Conservation (phyloP, 163 green algal genomes). For the Volvox carteri region DNA sequence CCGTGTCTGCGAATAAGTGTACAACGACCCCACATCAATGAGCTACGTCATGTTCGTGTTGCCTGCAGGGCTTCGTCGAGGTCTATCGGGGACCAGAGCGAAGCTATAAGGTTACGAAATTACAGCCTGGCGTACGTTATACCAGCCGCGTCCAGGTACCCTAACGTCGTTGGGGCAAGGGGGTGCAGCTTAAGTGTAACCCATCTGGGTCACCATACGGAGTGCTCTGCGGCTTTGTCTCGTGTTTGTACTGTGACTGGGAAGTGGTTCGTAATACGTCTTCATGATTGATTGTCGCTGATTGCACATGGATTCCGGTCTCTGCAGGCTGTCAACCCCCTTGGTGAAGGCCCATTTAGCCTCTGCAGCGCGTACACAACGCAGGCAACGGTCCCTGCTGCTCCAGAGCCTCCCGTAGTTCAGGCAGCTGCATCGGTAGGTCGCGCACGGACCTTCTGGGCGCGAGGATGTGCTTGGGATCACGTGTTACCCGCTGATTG, state of each 20-base stretch:
- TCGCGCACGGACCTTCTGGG: too few relatives aligned
- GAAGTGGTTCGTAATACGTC: background rate
- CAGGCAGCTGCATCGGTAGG: constrained; percentile 60
- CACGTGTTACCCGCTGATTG: too few relatives aligned
- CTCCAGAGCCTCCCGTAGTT: constrained; percentile 65
- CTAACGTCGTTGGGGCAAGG: background rate
- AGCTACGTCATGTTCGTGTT: background rate
- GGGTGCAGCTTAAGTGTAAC: too few relatives aligned
- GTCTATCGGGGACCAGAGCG: constrained; percentile 77
- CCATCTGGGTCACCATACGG: too few relatives aligned
- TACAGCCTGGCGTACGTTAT: constrained; percentile 76
- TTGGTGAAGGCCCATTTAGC: constrained; percentile 77
- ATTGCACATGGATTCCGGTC: background rate
- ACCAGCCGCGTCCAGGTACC: constrained; percentile 74
- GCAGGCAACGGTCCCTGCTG: constrained; percentile 70
- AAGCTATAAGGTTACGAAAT: constrained; percentile 66
- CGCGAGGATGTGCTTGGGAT: too few relatives aligned
- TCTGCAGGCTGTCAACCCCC: constrained; percentile 64
- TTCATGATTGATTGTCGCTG: background rate
- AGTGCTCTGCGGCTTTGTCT: too few relatives aligned
- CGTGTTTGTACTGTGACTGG: background rate
- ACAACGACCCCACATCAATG: too few relatives aligned
- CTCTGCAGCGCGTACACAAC: constrained; percentile 74
- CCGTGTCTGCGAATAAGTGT: too few relatives aligned
- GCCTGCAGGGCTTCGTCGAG: constrained; percentile 71